Evolutionary conservation across 257 asterid genomes (phyloP).

Genomic region (Solanum sitiens): DNA sequence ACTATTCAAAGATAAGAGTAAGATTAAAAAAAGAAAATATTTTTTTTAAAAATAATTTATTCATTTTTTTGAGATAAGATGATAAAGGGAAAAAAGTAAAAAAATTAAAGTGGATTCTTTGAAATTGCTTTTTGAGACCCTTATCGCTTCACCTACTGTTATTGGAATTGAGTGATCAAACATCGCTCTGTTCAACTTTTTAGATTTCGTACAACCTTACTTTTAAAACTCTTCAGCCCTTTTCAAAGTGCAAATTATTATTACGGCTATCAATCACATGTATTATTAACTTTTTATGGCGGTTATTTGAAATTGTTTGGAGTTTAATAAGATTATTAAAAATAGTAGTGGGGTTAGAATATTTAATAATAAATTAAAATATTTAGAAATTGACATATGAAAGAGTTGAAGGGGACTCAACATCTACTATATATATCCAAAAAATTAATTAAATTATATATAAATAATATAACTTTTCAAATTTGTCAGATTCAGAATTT

Average conservation of each 20-base stretch:
- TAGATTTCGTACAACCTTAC: background rate
- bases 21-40: no score
- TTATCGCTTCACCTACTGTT: background rate
- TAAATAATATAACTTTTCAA: fast-evolving
- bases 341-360: fast-evolving
- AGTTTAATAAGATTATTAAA: no score
- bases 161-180: background rate
- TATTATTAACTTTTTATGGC: background rate
- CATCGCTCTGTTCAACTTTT: background rate
- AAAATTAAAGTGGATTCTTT: background rate
- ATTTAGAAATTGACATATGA: no score
- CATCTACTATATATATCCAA: fast-evolving
- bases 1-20: background rate
- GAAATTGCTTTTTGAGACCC: background rate
- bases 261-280: background rate
- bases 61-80: background rate
- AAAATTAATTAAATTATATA: no score
- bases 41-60: no score
- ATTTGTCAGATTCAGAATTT: fast-evolving
- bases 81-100: background rate
- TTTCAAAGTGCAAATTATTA: background rate
- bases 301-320: background rate
- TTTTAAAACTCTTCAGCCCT: background rate
- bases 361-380: fast-evolving
- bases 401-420: fast-evolving